These are phyloP conservation scores for Steccherinum ochraceum DNA, from an alignment of 768 basidiomycete genomes.

Conservation along the genomic window DNA sequence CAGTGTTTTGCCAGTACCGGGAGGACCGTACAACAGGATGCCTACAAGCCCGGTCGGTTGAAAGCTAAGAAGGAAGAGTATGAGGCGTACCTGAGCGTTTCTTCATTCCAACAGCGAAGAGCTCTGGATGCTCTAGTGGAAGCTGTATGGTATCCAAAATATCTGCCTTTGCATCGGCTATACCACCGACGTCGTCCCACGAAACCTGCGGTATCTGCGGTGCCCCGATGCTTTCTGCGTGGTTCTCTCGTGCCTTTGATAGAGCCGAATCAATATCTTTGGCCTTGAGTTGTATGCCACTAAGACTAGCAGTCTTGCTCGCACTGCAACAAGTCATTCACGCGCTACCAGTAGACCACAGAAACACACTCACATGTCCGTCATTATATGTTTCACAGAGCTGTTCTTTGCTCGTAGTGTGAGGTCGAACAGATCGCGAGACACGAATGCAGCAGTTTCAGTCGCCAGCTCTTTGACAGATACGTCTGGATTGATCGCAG, in stretches of 20 bases:
- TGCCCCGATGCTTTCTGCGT: conserved; percentile 92
- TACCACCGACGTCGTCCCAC: conserved; percentile 97
- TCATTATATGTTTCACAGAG: conserved; percentile 43
- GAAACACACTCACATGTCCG: conserved; percentile 34
- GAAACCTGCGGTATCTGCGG: conserved; percentile 93
- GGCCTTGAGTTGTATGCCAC: conserved; percentile 39
- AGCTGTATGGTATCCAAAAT: conserved; percentile 95
- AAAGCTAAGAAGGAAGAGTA: no score
- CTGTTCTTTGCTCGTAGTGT: conserved; percentile 50
- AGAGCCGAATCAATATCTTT: conserved; percentile 73
- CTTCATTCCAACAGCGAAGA: conserved; percentile 88
- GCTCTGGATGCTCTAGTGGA: conserved; percentile 82
- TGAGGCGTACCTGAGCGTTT: conserved; percentile 93
- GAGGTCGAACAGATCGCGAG: conserved; percentile 72
- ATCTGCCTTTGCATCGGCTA: conserved; percentile 81
- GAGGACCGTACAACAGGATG: conserved; percentile 89
- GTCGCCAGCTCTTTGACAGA: conserved; percentile 65
- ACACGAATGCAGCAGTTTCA: conserved; percentile 88
- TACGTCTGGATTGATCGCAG: conserved; percentile 65
- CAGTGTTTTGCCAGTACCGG: conserved; percentile 93
- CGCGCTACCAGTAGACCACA: no score
- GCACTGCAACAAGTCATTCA: not conserved
- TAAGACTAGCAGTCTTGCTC: conserved; percentile 18
- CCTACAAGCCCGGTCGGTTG: no score
- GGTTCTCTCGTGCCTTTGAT: conserved; percentile 62